Evolutionary conservation across 352 stramenopile species (phyloP).

Genomic region (Globisporangium cederbergense): DNA sequence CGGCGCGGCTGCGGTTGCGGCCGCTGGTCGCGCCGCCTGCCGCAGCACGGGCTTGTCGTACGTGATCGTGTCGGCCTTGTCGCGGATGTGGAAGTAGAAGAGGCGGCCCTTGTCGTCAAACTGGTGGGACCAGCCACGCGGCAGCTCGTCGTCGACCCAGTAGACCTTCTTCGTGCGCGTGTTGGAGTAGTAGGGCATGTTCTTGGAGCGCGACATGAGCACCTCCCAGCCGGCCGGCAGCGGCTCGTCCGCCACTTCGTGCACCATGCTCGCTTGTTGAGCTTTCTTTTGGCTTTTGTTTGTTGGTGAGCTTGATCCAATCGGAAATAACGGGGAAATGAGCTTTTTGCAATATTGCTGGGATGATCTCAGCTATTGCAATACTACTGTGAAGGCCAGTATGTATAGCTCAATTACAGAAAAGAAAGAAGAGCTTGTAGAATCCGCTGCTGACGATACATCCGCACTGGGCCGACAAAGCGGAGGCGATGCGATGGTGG

Average conservation of each 20-base stretch:
- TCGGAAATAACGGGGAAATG: too few relatives aligned
- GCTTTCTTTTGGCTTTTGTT: too few relatives aligned
- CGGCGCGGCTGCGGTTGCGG: background rate
- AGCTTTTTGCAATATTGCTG: too few relatives aligned
- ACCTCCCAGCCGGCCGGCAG: slow-evolving; percentile 74
- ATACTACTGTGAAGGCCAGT: too few relatives aligned
- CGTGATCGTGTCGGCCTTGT: slow-evolving; percentile 65
- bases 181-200: slow-evolving; percentile 87
- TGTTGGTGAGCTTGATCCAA: too few relatives aligned
- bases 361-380: too few relatives aligned
- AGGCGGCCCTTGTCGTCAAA: slow-evolving; percentile 55
- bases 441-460: too few relatives aligned
- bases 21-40: background rate
- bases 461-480: too few relatives aligned
- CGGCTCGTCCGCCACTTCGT: slow-evolving; percentile 55
- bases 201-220: slow-evolving; percentile 77
- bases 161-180: slow-evolving; percentile 72
- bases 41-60: slow-evolving; percentile 72
- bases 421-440: too few relatives aligned
- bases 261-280: slow-evolving; percentile 20
- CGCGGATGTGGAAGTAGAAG: slow-evolving; percentile 76
- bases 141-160: slow-evolving; percentile 80
- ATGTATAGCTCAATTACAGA: too few relatives aligned
- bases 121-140: slow-evolving; percentile 75
- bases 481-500: too few relatives aligned